These are phyloP conservation scores for Calonectria pauciramosa DNA, from an alignment of 2,329 filamentous ascomycete genomes.

Conservation along the genomic window DNA sequence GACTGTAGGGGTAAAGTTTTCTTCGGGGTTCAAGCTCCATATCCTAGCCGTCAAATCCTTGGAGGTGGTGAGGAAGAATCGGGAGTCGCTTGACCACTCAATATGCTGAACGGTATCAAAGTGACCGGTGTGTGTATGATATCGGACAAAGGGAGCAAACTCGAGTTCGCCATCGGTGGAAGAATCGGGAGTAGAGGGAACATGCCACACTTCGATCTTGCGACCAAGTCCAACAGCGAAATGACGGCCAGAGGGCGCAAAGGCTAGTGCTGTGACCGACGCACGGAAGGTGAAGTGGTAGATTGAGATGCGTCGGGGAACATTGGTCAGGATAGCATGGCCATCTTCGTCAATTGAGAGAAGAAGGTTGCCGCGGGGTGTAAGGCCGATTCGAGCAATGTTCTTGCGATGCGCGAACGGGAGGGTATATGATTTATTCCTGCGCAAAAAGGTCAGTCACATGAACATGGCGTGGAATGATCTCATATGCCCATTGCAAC, in stretches of 20 bases:
- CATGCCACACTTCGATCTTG: constrained; percentile 95
- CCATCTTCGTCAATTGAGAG: constrained; percentile 96
- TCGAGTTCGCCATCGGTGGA: constrained; percentile 86
- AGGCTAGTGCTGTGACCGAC: constrained; percentile 85
- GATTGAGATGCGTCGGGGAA: constrained; percentile 85
- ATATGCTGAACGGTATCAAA: constrained; percentile 89
- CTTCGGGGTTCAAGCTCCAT: constrained; percentile 92
- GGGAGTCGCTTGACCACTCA: constrained; percentile 95
- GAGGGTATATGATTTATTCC: constrained; percentile 89
- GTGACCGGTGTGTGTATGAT: constrained; percentile 88
- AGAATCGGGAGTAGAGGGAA: constrained; percentile 88
- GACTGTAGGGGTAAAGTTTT: constrained; percentile 90
- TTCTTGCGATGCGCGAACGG: constrained; percentile 95
- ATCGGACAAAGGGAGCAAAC: constrained; percentile 93
- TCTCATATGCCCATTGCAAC: background rate
- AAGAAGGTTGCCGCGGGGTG: constrained; percentile 90
- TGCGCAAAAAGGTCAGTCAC: constrained; percentile 57
- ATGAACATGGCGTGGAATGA: background rate
- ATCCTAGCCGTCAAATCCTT: constrained; percentile 94
- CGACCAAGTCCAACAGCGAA: constrained; percentile 92
- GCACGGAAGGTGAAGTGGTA: constrained; percentile 96
- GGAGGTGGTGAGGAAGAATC: constrained; percentile 93
- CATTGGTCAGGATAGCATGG: constrained; percentile 91
- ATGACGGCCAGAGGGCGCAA: constrained; percentile 90
- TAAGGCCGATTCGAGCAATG: constrained; percentile 88